Evolutionary conservation across 352 stramenopile species (phyloP).

Genomic region (Phytophthora gonapodyides): DNA sequence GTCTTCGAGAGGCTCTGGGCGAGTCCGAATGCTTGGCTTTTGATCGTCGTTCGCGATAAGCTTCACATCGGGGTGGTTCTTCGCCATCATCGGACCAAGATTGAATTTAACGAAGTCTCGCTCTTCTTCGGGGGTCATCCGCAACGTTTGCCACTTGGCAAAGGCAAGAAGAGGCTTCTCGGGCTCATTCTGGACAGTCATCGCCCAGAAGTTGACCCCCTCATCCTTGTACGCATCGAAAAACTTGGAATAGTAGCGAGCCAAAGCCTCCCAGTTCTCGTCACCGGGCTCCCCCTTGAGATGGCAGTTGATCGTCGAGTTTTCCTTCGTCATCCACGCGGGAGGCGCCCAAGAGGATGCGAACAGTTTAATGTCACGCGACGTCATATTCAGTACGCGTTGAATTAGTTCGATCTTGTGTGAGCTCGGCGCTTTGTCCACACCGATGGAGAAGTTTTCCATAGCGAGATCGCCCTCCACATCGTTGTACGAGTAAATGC

Average conservation of each 20-base stretch:
- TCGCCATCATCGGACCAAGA: slow-evolving; percentile 66
- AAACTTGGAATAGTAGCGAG: slow-evolving; percentile 91
- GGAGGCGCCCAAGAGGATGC: slow-evolving; percentile 84
- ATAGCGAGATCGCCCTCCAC: slow-evolving; percentile 56
- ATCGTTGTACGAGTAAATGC: slow-evolving; percentile 84
- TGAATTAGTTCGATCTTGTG: slow-evolving; percentile 70
- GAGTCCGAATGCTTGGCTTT: slow-evolving; percentile 59
- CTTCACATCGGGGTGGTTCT: slow-evolving; percentile 76
- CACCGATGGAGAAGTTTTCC: slow-evolving; percentile 70
- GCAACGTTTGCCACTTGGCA: slow-evolving; percentile 67
- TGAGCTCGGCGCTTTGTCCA: slow-evolving; percentile 53
- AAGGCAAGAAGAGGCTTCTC: slow-evolving; percentile 26
- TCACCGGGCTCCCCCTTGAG: slow-evolving; percentile 60
- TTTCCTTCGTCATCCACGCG: slow-evolving; percentile 86
- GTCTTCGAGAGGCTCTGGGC: slow-evolving; percentile 50
- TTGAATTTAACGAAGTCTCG: slow-evolving; percentile 79
- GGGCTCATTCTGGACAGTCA: slow-evolving; percentile 90
- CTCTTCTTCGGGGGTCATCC: slow-evolving; percentile 45
- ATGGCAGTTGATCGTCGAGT: slow-evolving; percentile 59
- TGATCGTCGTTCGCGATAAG: slow-evolving; percentile 89
- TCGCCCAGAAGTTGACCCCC: slow-evolving; percentile 75
- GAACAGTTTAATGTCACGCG: slow-evolving; percentile 68
- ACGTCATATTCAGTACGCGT: slow-evolving; percentile 39
- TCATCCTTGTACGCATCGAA: slow-evolving; percentile 77
- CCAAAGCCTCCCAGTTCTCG: slow-evolving; percentile 72